Evolutionary conservation across 2,329 filamentous ascomycete genomes (phyloP).

Genomic region (Corynespora cassiicola): DNA sequence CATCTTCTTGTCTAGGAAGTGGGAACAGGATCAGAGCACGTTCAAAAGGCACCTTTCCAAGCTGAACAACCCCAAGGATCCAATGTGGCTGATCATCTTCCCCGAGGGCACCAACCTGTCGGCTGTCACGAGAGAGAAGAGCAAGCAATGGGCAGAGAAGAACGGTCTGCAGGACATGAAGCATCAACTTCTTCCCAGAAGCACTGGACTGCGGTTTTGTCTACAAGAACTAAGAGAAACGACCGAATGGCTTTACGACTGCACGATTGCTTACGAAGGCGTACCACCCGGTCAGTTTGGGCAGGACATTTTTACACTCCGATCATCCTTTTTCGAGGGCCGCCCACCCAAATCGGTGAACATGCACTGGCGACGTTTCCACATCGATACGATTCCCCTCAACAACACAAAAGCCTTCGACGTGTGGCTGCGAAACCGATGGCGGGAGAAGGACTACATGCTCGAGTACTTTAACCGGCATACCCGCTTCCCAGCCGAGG

Average conservation of each 20-base stretch:
- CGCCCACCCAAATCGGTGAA: slow-evolving; percentile 93
- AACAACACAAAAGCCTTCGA: slow-evolving; percentile 78
- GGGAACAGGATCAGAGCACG: slow-evolving; percentile 79
- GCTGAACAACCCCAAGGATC: slow-evolving; percentile 72
- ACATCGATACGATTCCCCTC: slow-evolving; percentile 79
- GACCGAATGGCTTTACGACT: slow-evolving; percentile 87
- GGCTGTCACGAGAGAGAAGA: slow-evolving; percentile 72
- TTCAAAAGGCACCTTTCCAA: slow-evolving; percentile 76
- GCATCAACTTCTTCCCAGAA: slow-evolving; percentile 78
- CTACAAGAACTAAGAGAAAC: slow-evolving; percentile 75
- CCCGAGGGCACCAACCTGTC: slow-evolving; percentile 87
- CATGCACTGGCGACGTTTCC: slow-evolving; percentile 93
- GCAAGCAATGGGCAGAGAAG: slow-evolving; percentile 78
- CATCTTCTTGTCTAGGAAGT: slow-evolving; percentile 90
- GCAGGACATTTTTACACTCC: slow-evolving; percentile 88
- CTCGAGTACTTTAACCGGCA: slow-evolving; percentile 79
- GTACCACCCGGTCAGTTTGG: slow-evolving; percentile 76
- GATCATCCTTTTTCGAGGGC: slow-evolving; percentile 87
- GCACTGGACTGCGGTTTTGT: slow-evolving; percentile 81
- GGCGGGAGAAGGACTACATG: slow-evolving; percentile 90
- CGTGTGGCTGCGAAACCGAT: slow-evolving; percentile 81
- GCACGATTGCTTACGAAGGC: slow-evolving; percentile 94
- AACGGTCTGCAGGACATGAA: slow-evolving; percentile 73
- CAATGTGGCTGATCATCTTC: slow-evolving; percentile 91
- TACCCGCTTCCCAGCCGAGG: slow-evolving; percentile 78